These are phyloP conservation scores for Solanum stenotomum DNA, from an alignment of 257 asterid genomes.

Conservation along the genomic window DNA sequence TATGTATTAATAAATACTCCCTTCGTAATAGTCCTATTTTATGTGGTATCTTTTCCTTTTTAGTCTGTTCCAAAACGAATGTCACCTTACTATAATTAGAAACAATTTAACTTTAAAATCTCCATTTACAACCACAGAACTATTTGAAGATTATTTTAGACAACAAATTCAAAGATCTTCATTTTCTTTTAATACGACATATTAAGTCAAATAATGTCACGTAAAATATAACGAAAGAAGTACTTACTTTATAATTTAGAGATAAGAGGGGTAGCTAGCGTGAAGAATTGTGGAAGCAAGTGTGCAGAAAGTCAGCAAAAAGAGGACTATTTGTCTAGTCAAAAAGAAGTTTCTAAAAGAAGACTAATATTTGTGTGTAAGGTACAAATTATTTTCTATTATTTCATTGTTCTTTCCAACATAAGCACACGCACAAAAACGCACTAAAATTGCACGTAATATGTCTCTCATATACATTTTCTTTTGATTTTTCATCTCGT, in stretches of 20 bases:
- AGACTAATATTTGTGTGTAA: not conserved
- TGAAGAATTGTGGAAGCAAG: constrained; percentile 30
- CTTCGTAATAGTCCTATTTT: not conserved
- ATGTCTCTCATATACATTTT: not conserved
- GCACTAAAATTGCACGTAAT: not conserved
- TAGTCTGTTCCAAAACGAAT: too few species aligned
- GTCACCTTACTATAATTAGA: not conserved
- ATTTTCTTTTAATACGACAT: too few species aligned
- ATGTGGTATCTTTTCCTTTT: too few species aligned
- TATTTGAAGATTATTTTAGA: too few species aligned
- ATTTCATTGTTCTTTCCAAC: not conserved
- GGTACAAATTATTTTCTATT: not conserved
- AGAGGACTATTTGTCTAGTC: constrained; percentile 25
- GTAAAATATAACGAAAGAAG: not conserved
- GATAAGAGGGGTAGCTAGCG: not conserved
- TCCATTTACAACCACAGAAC: not conserved
- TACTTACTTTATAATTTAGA: not conserved
- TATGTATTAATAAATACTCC: not conserved
- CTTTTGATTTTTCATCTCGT: rapidly evolving
- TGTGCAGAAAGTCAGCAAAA: constrained; percentile 55
- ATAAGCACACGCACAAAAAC: constrained; percentile 4
- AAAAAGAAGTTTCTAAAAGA: constrained; percentile 25
- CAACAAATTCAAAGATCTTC: too few species aligned
- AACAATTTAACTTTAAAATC: too few species aligned
- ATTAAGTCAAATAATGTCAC: not conserved